A percentile compares a stretch with the other conserved stretches of the same genome.
Evolutionary conservation across 2,329 filamentous ascomycete species (phyloP).

Genomic region (Colletotrichum tabaci): DNA sequence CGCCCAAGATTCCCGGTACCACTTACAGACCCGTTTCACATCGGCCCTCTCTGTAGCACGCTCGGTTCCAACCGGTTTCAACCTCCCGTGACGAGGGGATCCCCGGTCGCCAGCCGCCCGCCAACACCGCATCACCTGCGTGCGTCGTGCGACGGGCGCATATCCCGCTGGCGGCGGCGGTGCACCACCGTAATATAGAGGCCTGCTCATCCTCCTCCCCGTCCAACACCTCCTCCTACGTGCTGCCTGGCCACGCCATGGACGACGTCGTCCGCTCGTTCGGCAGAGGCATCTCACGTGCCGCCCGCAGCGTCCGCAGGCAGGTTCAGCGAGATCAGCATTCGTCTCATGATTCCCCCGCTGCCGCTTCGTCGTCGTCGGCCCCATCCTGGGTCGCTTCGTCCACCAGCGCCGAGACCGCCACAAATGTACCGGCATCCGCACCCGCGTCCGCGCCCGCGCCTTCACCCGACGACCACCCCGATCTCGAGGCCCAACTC

Average conservation of each 20-base stretch:
- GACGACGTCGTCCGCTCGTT: slow-evolving; percentile 38
- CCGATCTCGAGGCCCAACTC: slow-evolving; percentile 39
- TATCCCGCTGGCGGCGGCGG: slow-evolving; percentile 18
- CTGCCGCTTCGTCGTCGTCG: slow-evolving; percentile 15
- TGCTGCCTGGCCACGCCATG: slow-evolving; percentile 28
- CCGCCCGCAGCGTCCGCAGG: slow-evolving; percentile 34
- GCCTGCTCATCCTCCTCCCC: neutral
- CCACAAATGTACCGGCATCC: slow-evolving; percentile 6
- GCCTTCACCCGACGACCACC: slow-evolving; percentile 19
- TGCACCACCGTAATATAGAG: neutral
- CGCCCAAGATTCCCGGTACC: slow-evolving; percentile 33
- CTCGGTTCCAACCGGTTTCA: slow-evolving; percentile 42
- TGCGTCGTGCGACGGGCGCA: neutral
- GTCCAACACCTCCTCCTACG: slow-evolving; percentile 5
- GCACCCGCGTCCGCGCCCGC: neutral
- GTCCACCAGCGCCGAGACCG: slow-evolving; percentile 35
- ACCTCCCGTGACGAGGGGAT: slow-evolving; percentile 36
- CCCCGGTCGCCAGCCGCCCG: slow-evolving; percentile 33
- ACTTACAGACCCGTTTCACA: slow-evolving; percentile 35
- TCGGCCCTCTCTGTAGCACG: slow-evolving; percentile 38
- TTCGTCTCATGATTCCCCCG: slow-evolving; percentile 10
- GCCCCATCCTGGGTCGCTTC: slow-evolving; percentile 38
- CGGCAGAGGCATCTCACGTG: slow-evolving; percentile 37
- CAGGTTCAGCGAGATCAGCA: slow-evolving; percentile 30
- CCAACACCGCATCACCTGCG: neutral